phyloP scores from a whole-genome alignment of 768 basidiomycete genomes.

The Omphalotus guepiniiformis region DNA sequence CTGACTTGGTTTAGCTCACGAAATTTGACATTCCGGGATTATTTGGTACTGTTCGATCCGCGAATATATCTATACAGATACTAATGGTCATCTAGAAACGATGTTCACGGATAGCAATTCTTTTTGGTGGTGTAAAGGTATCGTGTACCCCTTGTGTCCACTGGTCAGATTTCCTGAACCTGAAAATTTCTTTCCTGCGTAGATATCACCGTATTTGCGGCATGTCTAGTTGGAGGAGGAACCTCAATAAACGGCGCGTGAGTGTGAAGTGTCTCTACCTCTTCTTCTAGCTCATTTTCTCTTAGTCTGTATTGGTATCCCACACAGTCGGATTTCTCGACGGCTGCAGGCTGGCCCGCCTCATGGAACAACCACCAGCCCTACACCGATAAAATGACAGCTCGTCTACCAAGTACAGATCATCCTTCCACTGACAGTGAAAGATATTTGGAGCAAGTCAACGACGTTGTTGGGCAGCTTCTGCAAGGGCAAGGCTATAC shows the following conservation, averaged over 20 bases:
- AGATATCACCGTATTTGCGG: constrained; percentile 61
- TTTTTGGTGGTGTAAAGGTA: constrained; percentile 66
- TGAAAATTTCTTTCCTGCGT: not conserved
- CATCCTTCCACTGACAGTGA: constrained; percentile 56
- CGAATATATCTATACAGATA: not conserved
- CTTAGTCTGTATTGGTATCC: constrained; percentile 52
- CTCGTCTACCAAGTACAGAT: constrained; percentile 54
- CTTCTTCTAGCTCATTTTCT: constrained; percentile 15
- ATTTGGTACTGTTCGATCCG: constrained; percentile 26
- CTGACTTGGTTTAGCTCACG: constrained; percentile 38
- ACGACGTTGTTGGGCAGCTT: constrained; percentile 38
- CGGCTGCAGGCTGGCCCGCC: constrained; percentile 46
- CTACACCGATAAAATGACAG: constrained; percentile 44
- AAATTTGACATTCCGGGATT: constrained; percentile 64
- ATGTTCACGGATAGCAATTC: constrained; percentile 56
- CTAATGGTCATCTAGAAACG: constrained; percentile 33
- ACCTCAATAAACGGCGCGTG: constrained; percentile 62
- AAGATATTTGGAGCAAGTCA: constrained; percentile 51
- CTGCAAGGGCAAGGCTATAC: constrained; percentile 46
- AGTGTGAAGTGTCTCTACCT: constrained; percentile 28
- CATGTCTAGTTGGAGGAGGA: constrained; percentile 61
- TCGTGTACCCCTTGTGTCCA: not conserved
- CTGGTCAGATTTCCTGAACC: not conserved
- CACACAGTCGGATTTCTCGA: constrained; percentile 46
- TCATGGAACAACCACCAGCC: constrained; percentile 50